These are phyloP conservation scores for Endocalyx cinctus DNA, from an alignment of 2,329 filamentous ascomycete genomes.

Conservation along the genomic window DNA sequence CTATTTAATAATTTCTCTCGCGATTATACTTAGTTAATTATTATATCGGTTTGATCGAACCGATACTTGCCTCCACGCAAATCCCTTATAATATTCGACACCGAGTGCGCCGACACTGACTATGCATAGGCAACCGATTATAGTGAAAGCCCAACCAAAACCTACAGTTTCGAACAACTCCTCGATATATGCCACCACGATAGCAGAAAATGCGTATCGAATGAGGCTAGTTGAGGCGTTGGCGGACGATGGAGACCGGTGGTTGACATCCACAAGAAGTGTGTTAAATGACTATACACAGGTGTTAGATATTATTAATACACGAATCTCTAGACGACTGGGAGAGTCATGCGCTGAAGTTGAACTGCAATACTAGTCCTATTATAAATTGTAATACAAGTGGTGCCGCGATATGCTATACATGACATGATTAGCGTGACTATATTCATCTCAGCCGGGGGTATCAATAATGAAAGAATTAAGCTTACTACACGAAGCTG, in stretches of 20 bases:
- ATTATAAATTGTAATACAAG: slow-evolving; percentile 18
- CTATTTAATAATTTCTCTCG: too few relatives aligned
- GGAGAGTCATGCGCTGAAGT: slow-evolving; percentile 10
- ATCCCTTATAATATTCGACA: slow-evolving; percentile 2
- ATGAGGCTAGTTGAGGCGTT: slow-evolving; percentile 6
- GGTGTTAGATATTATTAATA: background rate
- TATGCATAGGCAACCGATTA: slow-evolving; percentile 3
- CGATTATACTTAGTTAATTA: too few relatives aligned
- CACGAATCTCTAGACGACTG: background rate
- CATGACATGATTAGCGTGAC: background rate
- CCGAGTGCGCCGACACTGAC: slow-evolving; percentile 1
- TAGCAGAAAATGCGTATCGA: slow-evolving; percentile 4
- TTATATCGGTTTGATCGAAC: too few relatives aligned
- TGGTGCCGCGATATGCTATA: slow-evolving; percentile 13
- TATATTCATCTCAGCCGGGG: background rate
- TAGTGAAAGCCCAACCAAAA: slow-evolving; percentile 6
- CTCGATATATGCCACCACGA: slow-evolving; percentile 5
- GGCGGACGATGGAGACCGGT: slow-evolving; percentile 3
- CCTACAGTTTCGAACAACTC: slow-evolving; percentile 1
- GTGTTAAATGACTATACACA: slow-evolving; percentile 4
- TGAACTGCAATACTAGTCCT: slow-evolving; percentile 16
- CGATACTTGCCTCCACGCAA: slow-evolving; percentile 2
- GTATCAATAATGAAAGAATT: slow-evolving; percentile 5
- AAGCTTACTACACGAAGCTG: slow-evolving; percentile 12
- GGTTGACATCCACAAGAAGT: slow-evolving; percentile 7